These are phyloP conservation scores for Nitzschia sp. DNA, from an alignment of 108 stramenopile species.

Conservation along the genomic window DNA sequence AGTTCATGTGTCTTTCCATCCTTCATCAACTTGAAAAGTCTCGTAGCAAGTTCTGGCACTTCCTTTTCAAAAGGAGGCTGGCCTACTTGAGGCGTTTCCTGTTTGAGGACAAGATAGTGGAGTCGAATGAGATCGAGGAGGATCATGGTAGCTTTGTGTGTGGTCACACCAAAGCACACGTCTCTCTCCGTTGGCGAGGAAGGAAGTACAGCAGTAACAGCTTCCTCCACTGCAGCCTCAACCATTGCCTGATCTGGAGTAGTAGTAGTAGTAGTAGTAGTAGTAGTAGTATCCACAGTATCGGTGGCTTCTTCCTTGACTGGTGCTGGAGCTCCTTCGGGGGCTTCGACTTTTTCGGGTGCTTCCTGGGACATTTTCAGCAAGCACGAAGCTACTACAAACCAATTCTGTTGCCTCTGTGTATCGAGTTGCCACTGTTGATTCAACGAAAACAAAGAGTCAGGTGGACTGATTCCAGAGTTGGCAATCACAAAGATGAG, in stretches of 20 bases:
- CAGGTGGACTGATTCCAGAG: too few relatives aligned
- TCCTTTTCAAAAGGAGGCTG: slow-evolving; percentile 13
- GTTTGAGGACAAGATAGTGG: slow-evolving; percentile 33
- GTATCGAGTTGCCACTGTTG: too few relatives aligned
- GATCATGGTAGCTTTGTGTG: slow-evolving; percentile 30
- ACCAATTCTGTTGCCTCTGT: too few relatives aligned
- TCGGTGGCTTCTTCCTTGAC: too few relatives aligned
- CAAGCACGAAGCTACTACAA: too few relatives aligned
- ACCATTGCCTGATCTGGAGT: neutral
- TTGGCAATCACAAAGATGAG: too few relatives aligned
- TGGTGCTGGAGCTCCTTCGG: too few relatives aligned
- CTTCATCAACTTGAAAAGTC: slow-evolving; percentile 21
- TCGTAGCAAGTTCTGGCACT: slow-evolving; percentile 22
- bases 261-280: too few relatives aligned
- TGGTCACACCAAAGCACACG: slow-evolving; percentile 20
- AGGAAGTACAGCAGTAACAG: neutral
- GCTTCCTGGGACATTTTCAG: too few relatives aligned
- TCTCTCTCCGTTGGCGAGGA: slow-evolving; percentile 27
- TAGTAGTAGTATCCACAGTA: too few relatives aligned
- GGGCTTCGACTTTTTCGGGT: too few relatives aligned
- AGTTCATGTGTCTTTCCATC: slow-evolving; percentile 38
- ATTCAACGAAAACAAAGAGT: too few relatives aligned
- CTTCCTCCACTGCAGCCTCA: neutral
- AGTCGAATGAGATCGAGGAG: slow-evolving; percentile 39
- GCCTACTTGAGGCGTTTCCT: slow-evolving; percentile 6